Evolutionary conservation across 1,139 yeast species (phyloP), one percentile per base, ranked within the genome.

Genomic region (Pichia inconspicua): DNA sequence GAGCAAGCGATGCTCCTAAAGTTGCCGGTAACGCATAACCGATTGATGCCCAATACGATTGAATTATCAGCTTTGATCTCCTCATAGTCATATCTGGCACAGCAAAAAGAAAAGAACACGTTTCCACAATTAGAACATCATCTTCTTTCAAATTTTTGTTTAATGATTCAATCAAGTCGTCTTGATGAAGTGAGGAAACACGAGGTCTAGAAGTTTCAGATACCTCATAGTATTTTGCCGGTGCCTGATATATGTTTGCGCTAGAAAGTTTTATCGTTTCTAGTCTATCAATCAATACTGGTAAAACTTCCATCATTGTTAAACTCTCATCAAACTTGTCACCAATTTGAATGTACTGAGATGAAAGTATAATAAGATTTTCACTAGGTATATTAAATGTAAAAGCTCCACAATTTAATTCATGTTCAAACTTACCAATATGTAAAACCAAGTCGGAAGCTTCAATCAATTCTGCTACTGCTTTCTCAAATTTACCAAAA

Each of bases 11-110:
- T 2, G 82, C 84, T 27, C 96, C 96, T 17, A 88, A 70, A 1
- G 94, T 77, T 1, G 95, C 90, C 0, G 96, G 96, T 28, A 88
- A 69, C 0, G 95, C 88, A 63, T 77, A 84, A 1, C 96, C 96
- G 58, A 89, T 89, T 2, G 95, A 84, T 1, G 89, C 85, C 68
- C 84, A 88, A 60, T 80, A 81, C 49, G 75, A 72, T 63, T 86
- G 94, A 9, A 82, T 66, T 41, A 83, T 68, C 51, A 75, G 70
- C 47, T 69, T 68, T 28, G 74, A 70, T 32, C 48, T 50, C 30
- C 40, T 47, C n/a, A 60, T 28, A 22, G 50, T 55, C 15, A 82
- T 60, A 55, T 82, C 88, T 22, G 82, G 75, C 43, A 79, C 63
- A 1, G 81, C 83, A 66, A 86, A 86, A 53, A 80, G 74, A 65